phyloP scores from a whole-genome alignment of 139 green algal species.

The Bryopsis sp. region DNA sequence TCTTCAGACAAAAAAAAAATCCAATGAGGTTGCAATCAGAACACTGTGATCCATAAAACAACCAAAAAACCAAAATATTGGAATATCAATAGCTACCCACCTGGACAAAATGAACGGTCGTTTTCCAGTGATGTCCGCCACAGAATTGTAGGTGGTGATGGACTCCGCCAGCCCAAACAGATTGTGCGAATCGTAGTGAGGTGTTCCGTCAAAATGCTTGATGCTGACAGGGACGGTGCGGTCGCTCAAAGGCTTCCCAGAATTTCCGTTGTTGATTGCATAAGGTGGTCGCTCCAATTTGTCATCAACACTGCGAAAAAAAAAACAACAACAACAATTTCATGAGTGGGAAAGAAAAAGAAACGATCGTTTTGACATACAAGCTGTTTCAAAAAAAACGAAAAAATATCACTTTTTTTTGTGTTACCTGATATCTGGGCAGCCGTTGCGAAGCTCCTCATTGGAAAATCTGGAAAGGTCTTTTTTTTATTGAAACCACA shows the following conservation, averaged over 20 bases:
- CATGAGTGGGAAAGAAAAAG: not conserved
- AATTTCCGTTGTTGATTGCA: constrained; percentile 28
- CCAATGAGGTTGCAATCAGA: too few relatives aligned
- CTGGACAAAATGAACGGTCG: constrained; percentile 42
- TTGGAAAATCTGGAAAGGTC: too few relatives aligned
- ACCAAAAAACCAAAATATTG: constrained; percentile 4
- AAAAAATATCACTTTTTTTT: too few relatives aligned
- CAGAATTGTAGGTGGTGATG: constrained; percentile 20
- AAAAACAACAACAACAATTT: constrained; percentile 14
- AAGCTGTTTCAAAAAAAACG: too few relatives aligned
- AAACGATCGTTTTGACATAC: not conserved
- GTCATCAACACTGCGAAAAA: constrained; percentile 2
- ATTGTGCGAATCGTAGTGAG: constrained; percentile 49
- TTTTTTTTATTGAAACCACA: too few relatives aligned
- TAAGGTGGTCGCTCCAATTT: constrained; percentile 35
- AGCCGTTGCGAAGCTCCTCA: too few relatives aligned
- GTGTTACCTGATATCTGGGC: too few relatives aligned
- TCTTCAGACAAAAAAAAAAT: too few relatives aligned
- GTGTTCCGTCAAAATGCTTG: constrained; percentile 25
- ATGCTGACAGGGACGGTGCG: constrained; percentile 31
- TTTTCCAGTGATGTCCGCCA: not conserved
- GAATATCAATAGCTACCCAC: constrained; percentile 16
- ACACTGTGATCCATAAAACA: too few relatives aligned
- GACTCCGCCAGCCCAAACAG: constrained; percentile 37
- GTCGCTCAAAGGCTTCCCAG: not conserved